phyloP scores from a whole-genome alignment of 352 stramenopile genomes.

The Phytophthora litchii region DNA sequence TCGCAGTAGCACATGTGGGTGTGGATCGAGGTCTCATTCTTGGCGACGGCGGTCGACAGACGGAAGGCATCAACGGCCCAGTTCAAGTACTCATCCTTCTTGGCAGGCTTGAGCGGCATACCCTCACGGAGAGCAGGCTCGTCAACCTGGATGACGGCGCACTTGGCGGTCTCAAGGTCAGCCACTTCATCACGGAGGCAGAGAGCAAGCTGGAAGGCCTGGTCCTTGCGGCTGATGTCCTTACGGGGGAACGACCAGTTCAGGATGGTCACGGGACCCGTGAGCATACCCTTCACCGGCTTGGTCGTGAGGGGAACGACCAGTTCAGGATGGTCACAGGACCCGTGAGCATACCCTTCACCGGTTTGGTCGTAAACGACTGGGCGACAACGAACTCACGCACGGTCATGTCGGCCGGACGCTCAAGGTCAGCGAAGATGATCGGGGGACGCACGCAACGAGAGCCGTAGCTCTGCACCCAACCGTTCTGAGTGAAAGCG shows the following conservation, averaged over 20 bases:
- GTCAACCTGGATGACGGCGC: slow-evolving; percentile 91
- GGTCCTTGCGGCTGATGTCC: slow-evolving; percentile 89
- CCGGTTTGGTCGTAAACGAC: slow-evolving; percentile 88
- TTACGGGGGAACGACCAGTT: slow-evolving; percentile 95
- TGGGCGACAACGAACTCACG: slow-evolving; percentile 92
- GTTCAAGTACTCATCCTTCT: slow-evolving; percentile 85
- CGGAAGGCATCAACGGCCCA: slow-evolving; percentile 89
- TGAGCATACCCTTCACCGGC: slow-evolving; percentile 95
- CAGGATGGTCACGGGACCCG: slow-evolving; percentile 93
- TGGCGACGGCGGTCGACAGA: slow-evolving; percentile 84
- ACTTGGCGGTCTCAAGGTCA: slow-evolving; percentile 91
- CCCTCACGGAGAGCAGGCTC: slow-evolving; percentile 92
- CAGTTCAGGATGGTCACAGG: slow-evolving; percentile 96
- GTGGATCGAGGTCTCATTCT: slow-evolving; percentile 92
- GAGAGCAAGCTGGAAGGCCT: slow-evolving; percentile 91
- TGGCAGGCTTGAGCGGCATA: slow-evolving; percentile 87
- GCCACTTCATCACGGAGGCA: slow-evolving; percentile 92
- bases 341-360: slow-evolving; percentile 95
- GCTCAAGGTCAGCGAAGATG: slow-evolving; percentile 90
- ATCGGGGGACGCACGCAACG: slow-evolving; percentile 92
- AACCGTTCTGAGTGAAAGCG: slow-evolving; percentile 92
- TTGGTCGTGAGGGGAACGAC: slow-evolving; percentile 92
- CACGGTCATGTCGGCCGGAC: slow-evolving; percentile 89
- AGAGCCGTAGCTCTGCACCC: slow-evolving; percentile 94
- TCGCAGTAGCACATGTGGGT: slow-evolving; percentile 98